A percentile compares a stretch with the other conserved stretches of the same genome.
These are phyloP conservation scores for Fraxinus cuspidata DNA, from an alignment of 257 asterid genomes.

Conservation along the genomic window DNA sequence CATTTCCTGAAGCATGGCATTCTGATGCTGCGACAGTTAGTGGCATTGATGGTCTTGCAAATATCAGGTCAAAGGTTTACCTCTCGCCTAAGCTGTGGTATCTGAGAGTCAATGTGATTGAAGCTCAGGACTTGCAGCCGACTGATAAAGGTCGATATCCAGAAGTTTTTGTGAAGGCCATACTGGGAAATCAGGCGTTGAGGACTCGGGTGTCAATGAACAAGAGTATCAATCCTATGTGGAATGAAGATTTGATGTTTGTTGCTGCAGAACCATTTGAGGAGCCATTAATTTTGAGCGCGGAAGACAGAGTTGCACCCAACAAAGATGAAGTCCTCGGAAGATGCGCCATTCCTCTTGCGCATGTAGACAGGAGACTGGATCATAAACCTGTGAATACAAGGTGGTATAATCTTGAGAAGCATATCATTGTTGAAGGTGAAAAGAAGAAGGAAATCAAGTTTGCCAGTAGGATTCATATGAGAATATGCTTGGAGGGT, in stretches of 20 bases:
- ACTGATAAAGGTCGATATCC: constrained; percentile 45
- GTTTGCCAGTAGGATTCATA: constrained; percentile 53
- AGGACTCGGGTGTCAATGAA: constrained; percentile 49
- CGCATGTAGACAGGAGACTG: constrained; percentile 41
- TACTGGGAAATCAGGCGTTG: constrained; percentile 46
- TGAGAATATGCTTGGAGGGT: constrained; percentile 53
- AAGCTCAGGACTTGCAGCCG: constrained; percentile 51
- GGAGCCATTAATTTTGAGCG: constrained; percentile 51
- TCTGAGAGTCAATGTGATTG: constrained; percentile 53
- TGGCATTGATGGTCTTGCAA: constrained; percentile 47
- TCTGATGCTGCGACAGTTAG: constrained; percentile 52
- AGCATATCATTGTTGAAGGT: constrained; percentile 46
- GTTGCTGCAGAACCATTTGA: constrained; percentile 54
- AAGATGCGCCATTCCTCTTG: constrained; percentile 43
- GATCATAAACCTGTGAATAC: constrained; percentile 45
- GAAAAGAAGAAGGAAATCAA: constrained; percentile 46
- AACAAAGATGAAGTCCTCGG: constrained; percentile 49
- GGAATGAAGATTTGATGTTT: constrained; percentile 59
- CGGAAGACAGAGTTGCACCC: constrained; percentile 49
- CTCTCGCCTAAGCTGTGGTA: constrained; percentile 54
- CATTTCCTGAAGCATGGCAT: constrained; percentile 61
- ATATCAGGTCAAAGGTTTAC: constrained; percentile 52
- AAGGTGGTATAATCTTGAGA: constrained; percentile 51
- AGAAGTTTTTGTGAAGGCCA: constrained; percentile 48
- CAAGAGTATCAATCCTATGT: constrained; percentile 48